Percentiles rank a stretch among this genome's conserved stretches.
These are phyloP conservation scores for Saccharomyces cerevisiae DNA, from an alignment of 805 yeast species.

Conservation along the genomic window DNA sequence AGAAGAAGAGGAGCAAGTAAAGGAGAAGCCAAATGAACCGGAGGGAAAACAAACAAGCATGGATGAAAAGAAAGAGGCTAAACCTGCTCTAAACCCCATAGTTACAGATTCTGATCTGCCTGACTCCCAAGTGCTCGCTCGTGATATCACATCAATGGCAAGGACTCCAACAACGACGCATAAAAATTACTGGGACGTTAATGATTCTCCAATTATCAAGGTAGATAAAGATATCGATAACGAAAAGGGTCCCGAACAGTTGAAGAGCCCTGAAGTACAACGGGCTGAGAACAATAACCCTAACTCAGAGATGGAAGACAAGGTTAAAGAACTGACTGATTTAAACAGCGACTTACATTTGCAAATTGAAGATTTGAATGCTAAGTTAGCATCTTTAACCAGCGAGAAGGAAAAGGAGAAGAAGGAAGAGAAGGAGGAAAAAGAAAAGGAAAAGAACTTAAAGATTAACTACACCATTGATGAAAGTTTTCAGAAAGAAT, in stretches of 20 bases:
- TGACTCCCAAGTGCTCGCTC: not conserved
- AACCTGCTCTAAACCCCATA: not conserved
- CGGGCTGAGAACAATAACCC: not conserved
- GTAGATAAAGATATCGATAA: not conserved
- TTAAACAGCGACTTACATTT: constrained; percentile 15
- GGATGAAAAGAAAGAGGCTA: not conserved
- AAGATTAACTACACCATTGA: constrained; percentile 7
- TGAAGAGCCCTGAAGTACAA: not conserved
- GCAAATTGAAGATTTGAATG: constrained; percentile 15
- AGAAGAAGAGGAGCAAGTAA: constrained; percentile 31
- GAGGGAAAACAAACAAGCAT: not conserved
- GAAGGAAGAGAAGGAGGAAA: not conserved
- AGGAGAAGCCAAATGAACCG: not conserved
- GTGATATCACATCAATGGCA: not conserved
- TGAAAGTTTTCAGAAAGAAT: constrained; percentile 18
- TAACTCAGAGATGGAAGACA: not conserved
- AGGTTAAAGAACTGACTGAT: constrained; percentile 10
- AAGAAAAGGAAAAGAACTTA: not conserved
- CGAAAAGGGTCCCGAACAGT: not conserved
- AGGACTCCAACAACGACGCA: not conserved
- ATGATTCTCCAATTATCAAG: not conserved
- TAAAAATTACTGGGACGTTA: not conserved
- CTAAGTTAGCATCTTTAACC: constrained; percentile 7
- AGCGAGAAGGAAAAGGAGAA: constrained; percentile 6
- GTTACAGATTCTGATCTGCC: not conserved